These are phyloP conservation scores for Turnera subulata DNA, from an alignment of 345 rosid genomes.

Conservation along the genomic window DNA sequence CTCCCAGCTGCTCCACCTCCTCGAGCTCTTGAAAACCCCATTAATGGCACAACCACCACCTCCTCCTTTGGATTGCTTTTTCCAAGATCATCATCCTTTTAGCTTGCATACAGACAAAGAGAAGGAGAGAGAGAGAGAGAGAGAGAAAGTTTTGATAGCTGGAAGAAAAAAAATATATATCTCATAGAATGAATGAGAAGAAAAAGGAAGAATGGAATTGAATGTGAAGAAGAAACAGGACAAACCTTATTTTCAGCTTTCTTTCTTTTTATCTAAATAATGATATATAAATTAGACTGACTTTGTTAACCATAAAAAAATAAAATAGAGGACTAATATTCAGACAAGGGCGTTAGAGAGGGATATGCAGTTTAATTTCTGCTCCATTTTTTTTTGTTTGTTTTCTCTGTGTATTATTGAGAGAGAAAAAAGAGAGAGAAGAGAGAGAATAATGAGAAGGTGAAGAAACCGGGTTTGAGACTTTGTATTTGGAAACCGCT, in stretches of 20 bases:
- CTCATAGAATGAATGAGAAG: conserved; percentile 12
- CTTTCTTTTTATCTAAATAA: conserved; percentile 2
- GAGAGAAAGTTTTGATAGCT: conserved; percentile 15
- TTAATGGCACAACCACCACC: conserved; percentile 32
- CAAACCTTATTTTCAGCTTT: conserved; percentile 27
- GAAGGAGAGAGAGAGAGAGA: conserved; percentile 30
- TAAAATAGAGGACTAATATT: conserved; percentile 17
- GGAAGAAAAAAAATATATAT: neutral
- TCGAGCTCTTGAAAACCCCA: conserved; percentile 29
- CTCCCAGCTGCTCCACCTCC: conserved; percentile 6
- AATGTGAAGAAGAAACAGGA: conserved; percentile 37
- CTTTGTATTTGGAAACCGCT: conserved; percentile 13
- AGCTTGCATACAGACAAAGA: neutral
- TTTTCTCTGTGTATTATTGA: neutral
- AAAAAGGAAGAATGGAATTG: conserved; percentile 17
- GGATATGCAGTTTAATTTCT: conserved; percentile 31
- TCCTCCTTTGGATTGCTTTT: conserved; percentile 20
- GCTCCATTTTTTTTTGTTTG: conserved; percentile 25
- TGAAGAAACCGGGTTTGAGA: conserved; percentile 9
- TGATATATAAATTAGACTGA: conserved; percentile 17
- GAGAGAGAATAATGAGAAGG: conserved; percentile 17
- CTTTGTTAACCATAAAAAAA: conserved; percentile 19
- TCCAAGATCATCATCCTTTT: conserved; percentile 25
- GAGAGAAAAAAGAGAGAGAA: neutral
- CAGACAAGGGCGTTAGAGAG: conserved; percentile 49